Conservation (phyloP, 495 filamentous ascomycete genomes). For the Penicillium lividum region DNA sequence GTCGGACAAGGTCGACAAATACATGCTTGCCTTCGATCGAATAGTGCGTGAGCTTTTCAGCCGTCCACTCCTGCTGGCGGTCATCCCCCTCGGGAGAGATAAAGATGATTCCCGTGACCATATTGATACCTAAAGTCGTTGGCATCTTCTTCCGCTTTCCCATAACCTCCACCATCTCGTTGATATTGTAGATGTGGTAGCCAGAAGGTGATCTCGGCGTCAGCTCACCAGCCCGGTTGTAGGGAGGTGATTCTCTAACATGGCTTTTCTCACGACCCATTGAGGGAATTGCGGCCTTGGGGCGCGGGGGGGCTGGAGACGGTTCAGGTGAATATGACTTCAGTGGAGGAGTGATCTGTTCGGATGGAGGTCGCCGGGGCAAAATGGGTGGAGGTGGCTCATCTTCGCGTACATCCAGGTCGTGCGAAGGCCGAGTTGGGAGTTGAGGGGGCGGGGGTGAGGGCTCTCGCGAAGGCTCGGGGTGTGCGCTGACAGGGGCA, state of each 20-base stretch:
- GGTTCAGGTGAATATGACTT: conserved; percentile 49
- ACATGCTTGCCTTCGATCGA: conserved; percentile 98
- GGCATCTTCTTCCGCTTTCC: conserved; percentile 98
- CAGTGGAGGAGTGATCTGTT: conserved; percentile 53
- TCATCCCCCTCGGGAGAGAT: conserved; percentile 91
- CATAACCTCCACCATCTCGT: conserved; percentile 92
- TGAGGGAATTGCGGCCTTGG: conserved; percentile 22
- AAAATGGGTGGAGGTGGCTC: conserved; percentile 61
- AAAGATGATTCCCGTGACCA: conserved; percentile 82
- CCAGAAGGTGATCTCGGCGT: conserved; percentile 65
- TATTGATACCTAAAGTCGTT: conserved; percentile 87
- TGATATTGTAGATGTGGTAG: conserved; percentile 92
- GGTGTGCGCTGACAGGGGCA: conserved; percentile 25
- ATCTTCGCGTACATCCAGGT: conserved; percentile 58
- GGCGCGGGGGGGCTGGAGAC: conserved; percentile 27
- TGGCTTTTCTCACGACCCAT: conserved; percentile 34
- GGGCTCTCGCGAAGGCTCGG: conserved; percentile 36
- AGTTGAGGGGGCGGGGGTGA: conserved; percentile 40
- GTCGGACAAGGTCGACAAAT: conserved; percentile 87
- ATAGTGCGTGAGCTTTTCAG: conserved; percentile 90
- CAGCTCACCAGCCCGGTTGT: conserved; percentile 51
- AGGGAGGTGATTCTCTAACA: conserved; percentile 59
- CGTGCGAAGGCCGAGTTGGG: conserved; percentile 44
- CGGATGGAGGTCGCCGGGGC: conserved; percentile 67
- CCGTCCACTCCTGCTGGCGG: conserved; percentile 86